Evolutionary conservation across 768 basidiomycete genomes (phyloP).

Genomic region (Filobasidium floriforme): DNA sequence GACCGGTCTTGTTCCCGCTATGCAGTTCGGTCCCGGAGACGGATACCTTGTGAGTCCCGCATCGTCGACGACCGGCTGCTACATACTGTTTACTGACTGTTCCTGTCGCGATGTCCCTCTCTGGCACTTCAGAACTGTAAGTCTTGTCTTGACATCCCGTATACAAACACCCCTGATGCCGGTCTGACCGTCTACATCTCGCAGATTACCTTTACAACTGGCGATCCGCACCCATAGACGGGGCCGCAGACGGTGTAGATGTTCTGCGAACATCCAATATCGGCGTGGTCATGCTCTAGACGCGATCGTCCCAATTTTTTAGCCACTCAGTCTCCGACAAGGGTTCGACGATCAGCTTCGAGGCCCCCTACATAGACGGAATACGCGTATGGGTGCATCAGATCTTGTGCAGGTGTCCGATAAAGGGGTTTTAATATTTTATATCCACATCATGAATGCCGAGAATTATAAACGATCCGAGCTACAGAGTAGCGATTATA

Average conservation of each 20-base stretch:
- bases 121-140: constrained; percentile 24
- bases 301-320: no score
- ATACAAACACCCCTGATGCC: neutral
- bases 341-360: no score
- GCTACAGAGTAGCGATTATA: no score
- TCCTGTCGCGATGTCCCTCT: neutral
- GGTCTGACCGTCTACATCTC: neutral
- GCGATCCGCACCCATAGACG: constrained; percentile 72
- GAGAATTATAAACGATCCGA: no score
- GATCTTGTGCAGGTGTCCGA: no score
- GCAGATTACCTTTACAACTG: constrained; percentile 83
- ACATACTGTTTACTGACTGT: neutral
- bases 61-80: constrained; percentile 14
- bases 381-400: no score
- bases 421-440: no score
- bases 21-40: constrained; percentile 83
- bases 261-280: constrained; percentile 49
- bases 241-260: constrained; percentile 49
- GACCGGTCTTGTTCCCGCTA: constrained; percentile 2
- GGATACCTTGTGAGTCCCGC: constrained; percentile 67
- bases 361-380: no score
- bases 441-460: no score
- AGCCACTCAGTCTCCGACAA: no score
- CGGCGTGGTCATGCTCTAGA: constrained; percentile 78
- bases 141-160: neutral